These are phyloP conservation scores for Taxawa tesnikishii DNA, from an alignment of 2,329 filamentous ascomycete species.

Conservation along the genomic window DNA sequence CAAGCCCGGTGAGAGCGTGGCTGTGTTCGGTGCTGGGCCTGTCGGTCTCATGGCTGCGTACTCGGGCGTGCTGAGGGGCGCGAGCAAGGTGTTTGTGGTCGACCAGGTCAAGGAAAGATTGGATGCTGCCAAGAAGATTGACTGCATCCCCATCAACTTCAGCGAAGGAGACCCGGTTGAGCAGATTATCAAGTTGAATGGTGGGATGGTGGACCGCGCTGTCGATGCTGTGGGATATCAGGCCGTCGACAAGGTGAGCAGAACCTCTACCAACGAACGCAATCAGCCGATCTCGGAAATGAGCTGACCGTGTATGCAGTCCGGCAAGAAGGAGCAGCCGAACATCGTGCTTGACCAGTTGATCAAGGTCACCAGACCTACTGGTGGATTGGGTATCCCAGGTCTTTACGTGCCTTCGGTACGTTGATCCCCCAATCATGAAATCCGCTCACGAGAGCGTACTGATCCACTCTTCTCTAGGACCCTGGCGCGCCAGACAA, in stretches of 20 bases:
- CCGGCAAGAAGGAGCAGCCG: constrained; percentile 46
- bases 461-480: too few species aligned
- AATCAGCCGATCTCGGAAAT: too few species aligned
- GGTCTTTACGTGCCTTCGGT: constrained; percentile 32
- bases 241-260: constrained; percentile 42
- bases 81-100: constrained; percentile 49
- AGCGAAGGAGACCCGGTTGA: constrained; percentile 46
- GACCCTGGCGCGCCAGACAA: constrained; percentile 53
- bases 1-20: constrained; percentile 48
- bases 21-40: constrained; percentile 52
- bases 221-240: constrained; percentile 58
- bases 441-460: too few species aligned
- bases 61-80: constrained; percentile 47
- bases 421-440: too few species aligned
- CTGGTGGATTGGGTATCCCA: constrained; percentile 50
- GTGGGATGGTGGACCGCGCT: constrained; percentile 47
- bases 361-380: constrained; percentile 49
- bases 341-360: constrained; percentile 53
- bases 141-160: constrained; percentile 49
- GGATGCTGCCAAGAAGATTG: constrained; percentile 48
- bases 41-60: constrained; percentile 57
- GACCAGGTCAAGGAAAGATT: constrained; percentile 51
- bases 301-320: too few species aligned
- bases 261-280: too few species aligned
- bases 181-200: constrained; percentile 47